A percentile compares a stretch with the other conserved stretches of the same genome.
These are phyloP conservation scores for Metschnikowia continentalis DNA, from an alignment of 805 yeast genomes.

Conservation along the genomic window DNA sequence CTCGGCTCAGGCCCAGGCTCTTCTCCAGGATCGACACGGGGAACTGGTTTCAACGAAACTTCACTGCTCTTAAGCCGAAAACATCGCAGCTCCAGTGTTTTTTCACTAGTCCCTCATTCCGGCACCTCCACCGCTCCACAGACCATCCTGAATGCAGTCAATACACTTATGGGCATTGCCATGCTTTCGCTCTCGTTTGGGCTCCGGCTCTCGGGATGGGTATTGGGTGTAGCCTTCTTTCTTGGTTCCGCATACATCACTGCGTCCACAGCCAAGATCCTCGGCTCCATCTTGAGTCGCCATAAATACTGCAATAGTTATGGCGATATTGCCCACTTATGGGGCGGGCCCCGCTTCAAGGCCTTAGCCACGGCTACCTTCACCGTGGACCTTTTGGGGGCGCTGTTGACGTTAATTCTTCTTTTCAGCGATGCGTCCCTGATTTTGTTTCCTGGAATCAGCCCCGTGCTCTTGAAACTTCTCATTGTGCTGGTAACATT, in stretches of 20 bases:
- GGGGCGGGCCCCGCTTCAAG: constrained; percentile 56
- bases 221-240: constrained; percentile 44
- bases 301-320: constrained; percentile 80
- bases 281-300: constrained; percentile 72
- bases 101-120: background rate
- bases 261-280: constrained; percentile 48
- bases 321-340: constrained; percentile 85
- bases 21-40: no score
- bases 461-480: constrained; percentile 25
- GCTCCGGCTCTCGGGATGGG: constrained; percentile 64
- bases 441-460: constrained; percentile 20
- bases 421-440: constrained; percentile 59
- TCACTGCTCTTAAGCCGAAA: background rate
- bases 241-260: constrained; percentile 47
- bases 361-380: constrained; percentile 46
- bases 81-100: constrained; percentile 22
- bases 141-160: constrained; percentile 73
- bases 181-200: constrained; percentile 71
- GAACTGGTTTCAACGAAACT: background rate
- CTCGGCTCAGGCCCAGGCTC: background rate
- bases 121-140: constrained; percentile 55
- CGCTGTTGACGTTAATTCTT: constrained; percentile 53
- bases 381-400: constrained; percentile 56
- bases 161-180: constrained; percentile 74
- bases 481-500: constrained; percentile 38